Evolutionary conservation across 1,284 basidiomycete genomes (phyloP).

Genomic region (Cerrena zonata): DNA sequence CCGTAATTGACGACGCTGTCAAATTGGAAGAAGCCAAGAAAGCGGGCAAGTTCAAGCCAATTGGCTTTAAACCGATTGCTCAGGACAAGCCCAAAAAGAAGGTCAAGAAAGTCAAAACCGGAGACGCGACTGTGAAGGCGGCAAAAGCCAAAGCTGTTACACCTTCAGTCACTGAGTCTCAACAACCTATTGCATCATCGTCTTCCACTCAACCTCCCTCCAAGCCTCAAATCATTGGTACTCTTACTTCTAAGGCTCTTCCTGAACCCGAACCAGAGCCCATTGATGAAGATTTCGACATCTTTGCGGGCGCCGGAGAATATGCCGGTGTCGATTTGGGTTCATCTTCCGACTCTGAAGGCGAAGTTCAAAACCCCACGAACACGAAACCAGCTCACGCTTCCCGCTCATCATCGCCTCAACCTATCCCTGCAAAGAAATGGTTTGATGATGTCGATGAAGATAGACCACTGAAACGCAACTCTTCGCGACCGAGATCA

Average conservation of each 20-base stretch:
- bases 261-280: slow-evolving; percentile 30
- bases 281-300: slow-evolving; percentile 58
- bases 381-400: background rate
- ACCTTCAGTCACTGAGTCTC: background rate
- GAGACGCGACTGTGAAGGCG: slow-evolving; percentile 19
- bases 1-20: slow-evolving; percentile 13
- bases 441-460: slow-evolving; percentile 14
- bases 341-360: slow-evolving; percentile 48
- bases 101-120: slow-evolving; percentile 33
- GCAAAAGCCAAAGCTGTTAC: slow-evolving; percentile 10
- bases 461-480: background rate
- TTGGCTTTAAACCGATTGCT: slow-evolving; percentile 65
- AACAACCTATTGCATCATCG: background rate
- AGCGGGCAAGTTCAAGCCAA: slow-evolving; percentile 72
- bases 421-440: background rate
- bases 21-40: slow-evolving; percentile 51
- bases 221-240: slow-evolving; percentile 8
- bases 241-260: slow-evolving; percentile 13
- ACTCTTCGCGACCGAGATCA: background rate
- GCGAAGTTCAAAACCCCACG: slow-evolving; percentile 22
- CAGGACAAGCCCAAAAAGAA: slow-evolving; percentile 29
- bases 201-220: background rate
- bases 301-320: slow-evolving; percentile 81
- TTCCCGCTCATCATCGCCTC: no score
- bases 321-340: slow-evolving; percentile 68